phyloP scores from a whole-genome alignment of 495 filamentous ascomycete species.

The Lentithecium fluviatile region DNA sequence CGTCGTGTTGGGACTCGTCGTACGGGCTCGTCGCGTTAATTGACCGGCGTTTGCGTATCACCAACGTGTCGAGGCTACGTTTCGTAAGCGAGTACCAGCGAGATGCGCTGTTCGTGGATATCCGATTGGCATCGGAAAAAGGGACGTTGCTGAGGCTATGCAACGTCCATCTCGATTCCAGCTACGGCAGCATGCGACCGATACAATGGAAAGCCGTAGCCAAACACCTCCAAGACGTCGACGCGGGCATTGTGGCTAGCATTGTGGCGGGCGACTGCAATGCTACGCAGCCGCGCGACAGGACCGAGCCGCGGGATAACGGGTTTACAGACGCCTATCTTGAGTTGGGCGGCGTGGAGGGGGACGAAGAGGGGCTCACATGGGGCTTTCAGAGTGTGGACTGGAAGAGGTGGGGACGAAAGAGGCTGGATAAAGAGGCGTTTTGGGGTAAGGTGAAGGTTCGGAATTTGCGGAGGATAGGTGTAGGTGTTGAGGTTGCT shows the following conservation, averaged over 20 bases:
- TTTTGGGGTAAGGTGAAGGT: slow-evolving; percentile 44
- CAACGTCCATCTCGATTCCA: slow-evolving; percentile 57
- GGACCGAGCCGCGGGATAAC: slow-evolving; percentile 49
- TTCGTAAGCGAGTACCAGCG: slow-evolving; percentile 46
- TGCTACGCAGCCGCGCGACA: slow-evolving; percentile 54
- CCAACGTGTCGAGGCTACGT: slow-evolving; percentile 50
- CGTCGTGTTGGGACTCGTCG: slow-evolving; percentile 38
- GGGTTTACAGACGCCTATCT: slow-evolving; percentile 55
- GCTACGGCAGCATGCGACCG: slow-evolving; percentile 44
- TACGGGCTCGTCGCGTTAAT: slow-evolving; percentile 56
- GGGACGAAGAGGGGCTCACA: slow-evolving; percentile 51
- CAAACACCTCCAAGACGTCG: slow-evolving; percentile 40
- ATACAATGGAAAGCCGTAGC: slow-evolving; percentile 48
- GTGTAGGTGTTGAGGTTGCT: slow-evolving; percentile 42
- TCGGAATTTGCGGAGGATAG: slow-evolving; percentile 47
- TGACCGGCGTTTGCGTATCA: slow-evolving; percentile 46
- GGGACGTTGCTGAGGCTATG: slow-evolving; percentile 45
- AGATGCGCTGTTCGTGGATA: slow-evolving; percentile 55
- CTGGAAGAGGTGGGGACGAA: slow-evolving; percentile 46
- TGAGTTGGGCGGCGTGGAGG: slow-evolving; percentile 52
- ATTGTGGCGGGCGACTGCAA: slow-evolving; percentile 55
- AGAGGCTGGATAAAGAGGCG: slow-evolving; percentile 56
- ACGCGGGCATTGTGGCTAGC: slow-evolving; percentile 35
- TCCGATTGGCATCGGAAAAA: slow-evolving; percentile 30
- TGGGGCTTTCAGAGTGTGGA: slow-evolving; percentile 55